These are phyloP conservation scores for Calamus simplicifolius DNA, from an alignment of 176 grass and related monocot genomes.

Conservation along the genomic window DNA sequence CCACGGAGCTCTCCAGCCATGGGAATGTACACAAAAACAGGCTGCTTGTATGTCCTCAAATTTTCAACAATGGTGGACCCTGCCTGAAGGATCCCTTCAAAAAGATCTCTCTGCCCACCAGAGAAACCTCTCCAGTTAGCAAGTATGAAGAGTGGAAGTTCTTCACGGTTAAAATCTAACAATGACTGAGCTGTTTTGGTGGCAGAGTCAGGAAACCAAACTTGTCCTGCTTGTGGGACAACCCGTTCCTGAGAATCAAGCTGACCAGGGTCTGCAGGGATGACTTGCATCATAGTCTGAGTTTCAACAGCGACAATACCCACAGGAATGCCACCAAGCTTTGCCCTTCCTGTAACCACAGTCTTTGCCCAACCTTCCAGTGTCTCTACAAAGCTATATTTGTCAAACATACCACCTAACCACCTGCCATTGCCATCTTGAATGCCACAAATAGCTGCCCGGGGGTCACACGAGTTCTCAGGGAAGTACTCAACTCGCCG, in stretches of 20 bases:
- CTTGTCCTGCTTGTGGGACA: slow-evolving; percentile 91
- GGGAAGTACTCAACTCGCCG: slow-evolving; percentile 69
- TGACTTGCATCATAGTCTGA: slow-evolving; percentile 91
- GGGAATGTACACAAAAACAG: slow-evolving; percentile 94
- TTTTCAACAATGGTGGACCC: slow-evolving; percentile 97
- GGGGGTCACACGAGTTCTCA: slow-evolving; percentile 88
- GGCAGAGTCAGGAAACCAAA: slow-evolving; percentile 97
- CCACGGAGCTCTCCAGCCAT: slow-evolving; percentile 86
- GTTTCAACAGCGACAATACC: slow-evolving; percentile 95
- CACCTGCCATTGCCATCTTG: slow-evolving; percentile 55
- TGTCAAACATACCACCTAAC: slow-evolving; percentile 93
- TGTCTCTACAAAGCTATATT: slow-evolving; percentile 81
- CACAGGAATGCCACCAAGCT: slow-evolving; percentile 91
- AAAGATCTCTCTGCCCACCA: slow-evolving; percentile 92
- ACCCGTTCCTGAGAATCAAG: slow-evolving; percentile 88
- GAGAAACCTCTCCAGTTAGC: slow-evolving; percentile 99
- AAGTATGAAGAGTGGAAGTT: slow-evolving; percentile 88
- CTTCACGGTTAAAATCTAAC: slow-evolving; percentile 88
- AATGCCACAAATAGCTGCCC: slow-evolving; percentile 73
- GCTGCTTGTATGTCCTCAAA: slow-evolving; percentile 85
- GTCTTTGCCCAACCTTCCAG: slow-evolving; percentile 99
- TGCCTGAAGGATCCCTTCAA: slow-evolving; percentile 99
- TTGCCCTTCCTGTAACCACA: slow-evolving; percentile 89
- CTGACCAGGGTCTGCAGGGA: slow-evolving; percentile 93
- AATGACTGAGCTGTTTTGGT: slow-evolving; percentile 92